Conservation (phyloP, 768 basidiomycete species). For the Sarcodon sp. region DNA sequence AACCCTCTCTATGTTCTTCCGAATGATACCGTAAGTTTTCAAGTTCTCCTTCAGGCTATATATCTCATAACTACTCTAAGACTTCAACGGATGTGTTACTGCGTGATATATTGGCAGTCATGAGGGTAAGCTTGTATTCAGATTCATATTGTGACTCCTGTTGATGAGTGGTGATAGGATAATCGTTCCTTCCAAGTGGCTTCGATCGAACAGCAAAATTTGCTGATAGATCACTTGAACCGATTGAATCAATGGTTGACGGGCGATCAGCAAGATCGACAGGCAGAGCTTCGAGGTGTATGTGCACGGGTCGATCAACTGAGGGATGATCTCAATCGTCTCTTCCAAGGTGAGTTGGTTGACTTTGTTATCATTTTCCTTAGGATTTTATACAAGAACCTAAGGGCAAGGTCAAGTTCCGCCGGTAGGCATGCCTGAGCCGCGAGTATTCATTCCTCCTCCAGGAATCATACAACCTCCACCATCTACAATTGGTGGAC, state of each 20-base stretch:
- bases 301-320: conserved; percentile 45
- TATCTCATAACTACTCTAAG: neutral
- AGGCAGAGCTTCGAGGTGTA: conserved; percentile 57
- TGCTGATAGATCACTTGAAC: conserved; percentile 69
- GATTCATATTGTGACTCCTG: neutral
- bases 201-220: conserved; percentile 67
- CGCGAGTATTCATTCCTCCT: conserved; percentile 1
- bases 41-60: neutral
- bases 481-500: neutral
- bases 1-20: neutral
- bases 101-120: conserved; percentile 46
- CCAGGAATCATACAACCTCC: conserved; percentile 6
- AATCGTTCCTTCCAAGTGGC: conserved; percentile 64
- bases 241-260: conserved; percentile 70
- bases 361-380: neutral
- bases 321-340: conserved; percentile 27
- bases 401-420: neutral
- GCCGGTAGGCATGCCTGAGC: neutral
- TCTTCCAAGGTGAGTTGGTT: conserved; percentile 16
- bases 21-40: neutral
- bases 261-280: conserved; percentile 68
- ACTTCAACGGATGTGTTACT: neutral
- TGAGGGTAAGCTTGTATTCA: conserved; percentile 30
- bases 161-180: conserved; percentile 31
- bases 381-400: no score